Conservation (phyloP, 2,329 filamentous ascomycete species). For the Chlorencoelia australis region DNA sequence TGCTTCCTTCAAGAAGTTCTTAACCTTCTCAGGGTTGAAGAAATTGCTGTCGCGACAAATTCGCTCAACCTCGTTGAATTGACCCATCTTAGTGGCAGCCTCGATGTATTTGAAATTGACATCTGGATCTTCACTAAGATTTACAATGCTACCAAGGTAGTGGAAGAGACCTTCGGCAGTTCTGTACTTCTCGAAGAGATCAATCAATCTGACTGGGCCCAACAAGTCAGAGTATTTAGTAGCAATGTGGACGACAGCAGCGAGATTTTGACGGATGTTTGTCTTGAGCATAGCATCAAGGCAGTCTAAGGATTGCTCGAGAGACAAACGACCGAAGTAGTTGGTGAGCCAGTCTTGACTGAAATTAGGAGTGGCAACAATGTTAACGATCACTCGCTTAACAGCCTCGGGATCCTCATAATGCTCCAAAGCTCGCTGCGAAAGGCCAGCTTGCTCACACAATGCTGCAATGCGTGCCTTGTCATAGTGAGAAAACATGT, state of each 20-base stretch:
- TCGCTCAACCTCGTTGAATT: conserved; percentile 92
- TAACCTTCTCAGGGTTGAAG: conserved; percentile 90
- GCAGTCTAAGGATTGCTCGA: conserved; percentile 90
- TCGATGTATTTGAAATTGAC: conserved; percentile 99
- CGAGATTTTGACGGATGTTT: conserved; percentile 95
- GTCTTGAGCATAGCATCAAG: conserved; percentile 91
- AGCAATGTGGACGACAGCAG: conserved; percentile 87
- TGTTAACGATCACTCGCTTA: conserved; percentile 82
- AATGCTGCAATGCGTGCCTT: conserved; percentile 78
- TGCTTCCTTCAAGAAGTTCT: conserved; percentile 98
- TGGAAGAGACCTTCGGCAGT: conserved; percentile 96
- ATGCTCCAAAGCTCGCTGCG: conserved; percentile 82
- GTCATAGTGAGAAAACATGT: conserved; percentile 98
- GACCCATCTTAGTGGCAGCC: conserved; percentile 84
- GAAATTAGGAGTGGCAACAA: conserved; percentile 72
- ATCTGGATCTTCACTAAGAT: conserved; percentile 87
- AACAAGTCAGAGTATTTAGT: conserved; percentile 97
- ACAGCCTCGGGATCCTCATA: conserved; percentile 84
- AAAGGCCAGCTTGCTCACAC: conserved; percentile 85
- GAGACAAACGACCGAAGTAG: conserved; percentile 89
- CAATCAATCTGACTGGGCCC: conserved; percentile 77
- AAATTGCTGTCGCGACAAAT: conserved; percentile 86
- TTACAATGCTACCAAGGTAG: conserved; percentile 96
- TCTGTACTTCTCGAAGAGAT: conserved; percentile 94
- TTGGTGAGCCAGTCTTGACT: conserved; percentile 83